Evolutionary conservation across 805 yeast genomes (phyloP).

Genomic region (Myxozyma geophila): DNA sequence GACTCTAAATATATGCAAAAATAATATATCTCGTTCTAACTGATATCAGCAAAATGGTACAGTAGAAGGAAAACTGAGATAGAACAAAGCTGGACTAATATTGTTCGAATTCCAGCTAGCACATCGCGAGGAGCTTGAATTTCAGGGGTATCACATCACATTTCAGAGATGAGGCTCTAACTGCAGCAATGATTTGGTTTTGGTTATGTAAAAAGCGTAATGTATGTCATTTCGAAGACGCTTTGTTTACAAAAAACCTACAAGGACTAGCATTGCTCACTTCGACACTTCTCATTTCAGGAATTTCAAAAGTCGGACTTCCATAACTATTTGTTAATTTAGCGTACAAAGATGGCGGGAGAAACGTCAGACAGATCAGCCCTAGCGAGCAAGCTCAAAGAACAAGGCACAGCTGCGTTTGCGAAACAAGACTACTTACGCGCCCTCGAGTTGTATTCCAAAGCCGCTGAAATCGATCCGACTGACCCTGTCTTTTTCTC

Average conservation of each 20-base stretch:
- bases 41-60: not conserved
- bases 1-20: not conserved
- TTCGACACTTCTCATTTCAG: too few relatives aligned
- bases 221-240: not conserved
- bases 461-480: slow-evolving; percentile 58
- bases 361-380: not conserved
- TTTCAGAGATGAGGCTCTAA: not conserved
- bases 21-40: not conserved
- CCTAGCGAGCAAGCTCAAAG: slow-evolving; percentile 12
- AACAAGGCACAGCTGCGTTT: slow-evolving; percentile 60
- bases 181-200: not conserved
- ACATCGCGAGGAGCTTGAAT: not conserved
- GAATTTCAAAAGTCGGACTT: too few relatives aligned
- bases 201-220: too few relatives aligned
- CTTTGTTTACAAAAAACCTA: not conserved
- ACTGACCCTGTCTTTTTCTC: slow-evolving; percentile 61
- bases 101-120: too few relatives aligned
- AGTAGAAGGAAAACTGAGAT: too few relatives aligned
- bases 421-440: slow-evolving; percentile 49
- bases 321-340: too few relatives aligned
- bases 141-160: not conserved
- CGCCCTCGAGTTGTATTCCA: slow-evolving; percentile 60
- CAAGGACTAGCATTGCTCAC: not conserved
- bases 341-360: not conserved
- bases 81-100: too few relatives aligned